Evolutionary conservation across 2,329 filamentous ascomycete genomes (phyloP).

Genomic region (Monosporascus sp.): DNA sequence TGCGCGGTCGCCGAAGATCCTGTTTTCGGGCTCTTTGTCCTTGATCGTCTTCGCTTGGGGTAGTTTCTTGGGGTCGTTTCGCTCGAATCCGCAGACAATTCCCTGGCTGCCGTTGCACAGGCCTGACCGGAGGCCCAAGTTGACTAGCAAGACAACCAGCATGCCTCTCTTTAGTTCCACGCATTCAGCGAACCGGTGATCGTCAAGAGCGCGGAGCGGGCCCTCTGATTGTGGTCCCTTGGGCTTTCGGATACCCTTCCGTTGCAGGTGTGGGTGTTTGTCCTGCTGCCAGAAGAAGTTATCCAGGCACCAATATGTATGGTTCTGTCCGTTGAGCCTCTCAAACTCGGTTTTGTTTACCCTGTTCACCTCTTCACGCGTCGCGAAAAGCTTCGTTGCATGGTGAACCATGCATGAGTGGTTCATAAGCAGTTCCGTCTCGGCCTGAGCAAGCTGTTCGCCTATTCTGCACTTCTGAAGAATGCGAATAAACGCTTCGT

Average conservation of each 20-base stretch:
- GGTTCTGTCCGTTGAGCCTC: conserved; percentile 24
- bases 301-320: conserved; percentile 33
- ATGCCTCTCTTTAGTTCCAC: conserved; percentile 45
- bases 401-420: conserved; percentile 35
- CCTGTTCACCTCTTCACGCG: conserved; percentile 30
- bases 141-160: conserved; percentile 47
- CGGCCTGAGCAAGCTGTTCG: conserved; percentile 26
- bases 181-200: conserved; percentile 40
- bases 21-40: conserved; percentile 8
- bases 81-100: conserved; percentile 38
- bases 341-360: conserved; percentile 31
- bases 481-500: conserved; percentile 47
- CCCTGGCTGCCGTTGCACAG: conserved; percentile 46
- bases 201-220: conserved; percentile 30
- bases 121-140: conserved; percentile 35
- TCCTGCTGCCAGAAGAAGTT: conserved; percentile 31
- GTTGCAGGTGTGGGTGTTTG: conserved; percentile 20
- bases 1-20: conserved; percentile 32
- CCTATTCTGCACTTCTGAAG: conserved; percentile 51
- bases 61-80: conserved; percentile 21
- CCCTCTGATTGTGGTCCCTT: conserved; percentile 14
- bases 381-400: conserved; percentile 41
- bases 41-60: conserved; percentile 18
- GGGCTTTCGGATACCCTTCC: conserved; percentile 15
- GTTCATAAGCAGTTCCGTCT: conserved; percentile 39